Evolutionary conservation across 78 protist species (phyloP).

Genomic region (Dictyostelium firmibasis): DNA sequence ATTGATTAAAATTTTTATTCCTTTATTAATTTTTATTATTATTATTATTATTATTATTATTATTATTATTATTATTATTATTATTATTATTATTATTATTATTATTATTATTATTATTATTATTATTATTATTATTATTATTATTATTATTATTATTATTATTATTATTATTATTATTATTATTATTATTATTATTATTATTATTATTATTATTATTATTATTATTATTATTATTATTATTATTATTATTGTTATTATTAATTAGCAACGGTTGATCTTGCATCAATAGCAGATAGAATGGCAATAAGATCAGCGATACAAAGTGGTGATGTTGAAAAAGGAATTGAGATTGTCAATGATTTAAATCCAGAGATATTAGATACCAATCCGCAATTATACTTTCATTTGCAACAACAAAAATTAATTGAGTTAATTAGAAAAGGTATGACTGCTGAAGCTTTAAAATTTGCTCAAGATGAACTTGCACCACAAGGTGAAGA

Average conservation of each 20-base stretch:
- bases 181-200: neutral
- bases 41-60: neutral
- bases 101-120: neutral
- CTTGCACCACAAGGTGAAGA: slow-evolving; percentile 93
- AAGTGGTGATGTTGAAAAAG: slow-evolving; percentile 87
- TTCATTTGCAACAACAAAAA: slow-evolving; percentile 92
- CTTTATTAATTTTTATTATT: neutral
- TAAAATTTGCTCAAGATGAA: slow-evolving; percentile 94
- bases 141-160: neutral
- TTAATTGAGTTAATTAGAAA: slow-evolving; percentile 92
- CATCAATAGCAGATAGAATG: slow-evolving; percentile 82
- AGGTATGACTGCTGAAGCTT: slow-evolving; percentile 83
- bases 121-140: neutral
- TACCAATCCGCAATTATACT: slow-evolving; percentile 85
- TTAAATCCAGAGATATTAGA: slow-evolving; percentile 93
- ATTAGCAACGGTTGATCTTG: slow-evolving; percentile 72
- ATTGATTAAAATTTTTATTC: no score
- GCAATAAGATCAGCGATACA: slow-evolving; percentile 79
- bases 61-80: neutral
- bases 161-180: neutral
- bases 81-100: neutral
- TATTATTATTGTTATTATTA: neutral
- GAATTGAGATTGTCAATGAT: slow-evolving; percentile 91
- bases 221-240: neutral
- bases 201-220: neutral